These are phyloP conservation scores for Jackrogersella multiformis DNA, from an alignment of 495 filamentous ascomycete genomes.

Conservation along the genomic window DNA sequence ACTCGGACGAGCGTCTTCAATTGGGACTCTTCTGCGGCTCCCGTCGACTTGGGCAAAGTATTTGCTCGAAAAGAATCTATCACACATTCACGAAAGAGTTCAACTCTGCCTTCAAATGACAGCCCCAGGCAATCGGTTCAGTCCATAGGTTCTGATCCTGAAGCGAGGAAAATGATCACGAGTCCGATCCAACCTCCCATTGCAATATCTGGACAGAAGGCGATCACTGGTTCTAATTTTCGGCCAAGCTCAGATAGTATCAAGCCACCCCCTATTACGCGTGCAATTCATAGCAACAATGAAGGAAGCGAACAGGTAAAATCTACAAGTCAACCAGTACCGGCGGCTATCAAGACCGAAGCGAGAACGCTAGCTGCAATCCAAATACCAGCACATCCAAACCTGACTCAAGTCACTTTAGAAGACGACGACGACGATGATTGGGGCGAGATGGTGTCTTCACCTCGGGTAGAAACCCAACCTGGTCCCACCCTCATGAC, in stretches of 20 bases:
- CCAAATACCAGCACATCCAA: not conserved
- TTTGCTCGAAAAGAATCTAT: slow-evolving; percentile 47
- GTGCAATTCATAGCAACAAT: not conserved
- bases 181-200: slow-evolving; percentile 28
- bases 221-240: slow-evolving; percentile 25
- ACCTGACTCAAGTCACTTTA: not conserved
- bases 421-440: slow-evolving; percentile 60
- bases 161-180: slow-evolving; percentile 18
- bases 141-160: slow-evolving; percentile 1
- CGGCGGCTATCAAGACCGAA: not conserved
- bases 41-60: slow-evolving; percentile 56
- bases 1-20: slow-evolving; percentile 59
- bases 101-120: slow-evolving; percentile 19
- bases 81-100: slow-evolving; percentile 35
- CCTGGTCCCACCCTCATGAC: slow-evolving; percentile 2
- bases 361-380: not conserved
- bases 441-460: slow-evolving; percentile 66
- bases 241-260: slow-evolving; percentile 25
- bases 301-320: not conserved
- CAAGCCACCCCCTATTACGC: slow-evolving; percentile 10
- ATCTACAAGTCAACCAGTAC: slow-evolving; percentile 1
- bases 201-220: not conserved
- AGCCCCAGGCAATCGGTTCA: not conserved
- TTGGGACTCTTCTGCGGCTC: slow-evolving; percentile 61
- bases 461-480: slow-evolving; percentile 46